These are phyloP conservation scores for Zasmidium angulare DNA, from an alignment of 2,329 filamentous ascomycete genomes.

Conservation along the genomic window DNA sequence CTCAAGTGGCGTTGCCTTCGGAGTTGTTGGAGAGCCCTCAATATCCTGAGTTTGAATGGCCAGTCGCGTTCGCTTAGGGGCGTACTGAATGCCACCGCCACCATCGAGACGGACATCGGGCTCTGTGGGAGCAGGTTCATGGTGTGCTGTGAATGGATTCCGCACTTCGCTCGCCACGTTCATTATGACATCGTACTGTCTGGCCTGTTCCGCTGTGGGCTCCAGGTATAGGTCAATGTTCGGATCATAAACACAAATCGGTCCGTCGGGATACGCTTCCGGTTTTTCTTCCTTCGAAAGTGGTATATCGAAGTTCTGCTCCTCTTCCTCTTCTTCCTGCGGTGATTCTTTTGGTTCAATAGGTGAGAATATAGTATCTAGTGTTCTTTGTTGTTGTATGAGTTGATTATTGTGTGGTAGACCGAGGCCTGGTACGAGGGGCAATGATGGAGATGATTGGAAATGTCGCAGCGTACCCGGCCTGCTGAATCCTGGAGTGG, in stretches of 20 bases:
- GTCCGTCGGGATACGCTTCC: conserved; percentile 78
- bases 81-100: conserved; percentile 36
- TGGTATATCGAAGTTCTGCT: conserved; percentile 54
- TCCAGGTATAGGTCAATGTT: conserved; percentile 78
- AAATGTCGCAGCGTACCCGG: conserved; percentile 56
- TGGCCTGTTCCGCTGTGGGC: conserved; percentile 73
- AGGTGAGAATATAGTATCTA: conserved; percentile 34
- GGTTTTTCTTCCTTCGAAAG: conserved; percentile 68
- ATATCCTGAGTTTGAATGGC: background rate
- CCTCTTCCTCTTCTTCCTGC: conserved; percentile 45
- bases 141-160: conserved; percentile 62
- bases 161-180: conserved; percentile 81
- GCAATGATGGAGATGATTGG: conserved; percentile 62
- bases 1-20: conserved; percentile 53
- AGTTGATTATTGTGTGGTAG: conserved; percentile 12
- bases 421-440: conserved; percentile 50
- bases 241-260: conserved; percentile 77
- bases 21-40: conserved; percentile 46
- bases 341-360: conserved; percentile 16
- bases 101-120: conserved; percentile 36
- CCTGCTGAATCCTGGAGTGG: conserved; percentile 56
- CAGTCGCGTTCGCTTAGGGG: conserved; percentile 25
- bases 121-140: conserved; percentile 20
- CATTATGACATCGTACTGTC: conserved; percentile 77
- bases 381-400: conserved; percentile 17